Base-by-base conservation (phyloP, 129 eudicot genomes). In the Arctium minus region DNA sequence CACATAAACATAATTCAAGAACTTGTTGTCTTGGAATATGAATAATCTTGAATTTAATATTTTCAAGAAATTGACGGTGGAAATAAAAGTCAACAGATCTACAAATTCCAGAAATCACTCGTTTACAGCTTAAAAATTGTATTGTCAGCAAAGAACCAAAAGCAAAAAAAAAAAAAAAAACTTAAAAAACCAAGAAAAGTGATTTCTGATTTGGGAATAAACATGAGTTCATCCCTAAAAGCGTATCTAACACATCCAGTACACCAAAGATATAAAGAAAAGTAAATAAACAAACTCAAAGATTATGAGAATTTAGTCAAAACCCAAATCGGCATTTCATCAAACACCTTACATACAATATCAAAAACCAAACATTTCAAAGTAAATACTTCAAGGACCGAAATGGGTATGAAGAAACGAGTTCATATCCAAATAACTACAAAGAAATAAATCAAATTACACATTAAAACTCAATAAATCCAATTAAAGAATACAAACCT, bases 401-500 rank as follows among this genome's bases (percentile, higher is more conserved):
- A 79, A 70, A 79, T 44, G 42, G 82, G 82, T 67, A 44, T 38
- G 67, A 40, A 73, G 35, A 18, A 32, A 76, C 37, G 69, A 30
- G 32, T 5, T 67, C 29, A 6, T 22, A 72, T 37, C 4, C 31
- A 73, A 35, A 74, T 38, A 35, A 11, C 37, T 48, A 46, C 15
- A 15, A 3, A 29, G 35, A 31, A 75, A 56, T 8, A 64, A 56
- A 1, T 79, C 40, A 62, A 60, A 64, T 56, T 8, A 77, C 71
- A 76, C 13, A 56, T 56, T 17, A 56, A 22, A 8, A 78, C 32
- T 73, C 2, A 2, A 74, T 8, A 40, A 40, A 40, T 40, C 46
- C 46, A 67, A 46, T 32, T 1, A 36, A 37, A 22, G 27, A 22
- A 36, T 5, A 6, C 31, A 60, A 86, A 92, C 99, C 99, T 93